Evolutionary conservation across 495 filamentous ascomycete species (phyloP).

Genomic region (Aspergillus olivimuriae): DNA sequence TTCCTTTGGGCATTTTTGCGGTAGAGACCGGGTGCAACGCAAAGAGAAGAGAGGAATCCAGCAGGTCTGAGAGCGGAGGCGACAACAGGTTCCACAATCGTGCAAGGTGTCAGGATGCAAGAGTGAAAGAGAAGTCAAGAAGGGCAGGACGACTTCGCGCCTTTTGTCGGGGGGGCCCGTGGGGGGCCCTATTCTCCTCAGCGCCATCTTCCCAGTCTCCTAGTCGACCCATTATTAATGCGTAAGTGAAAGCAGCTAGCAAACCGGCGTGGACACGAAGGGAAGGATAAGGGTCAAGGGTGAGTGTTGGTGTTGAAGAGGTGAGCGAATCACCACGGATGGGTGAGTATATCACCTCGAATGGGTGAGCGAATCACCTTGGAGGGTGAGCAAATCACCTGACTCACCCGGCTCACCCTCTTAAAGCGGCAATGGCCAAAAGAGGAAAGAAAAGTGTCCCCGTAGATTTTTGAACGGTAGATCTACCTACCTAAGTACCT

Average conservation of each 20-base stretch:
- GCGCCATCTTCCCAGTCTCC: no score
- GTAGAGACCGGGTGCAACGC: no score
- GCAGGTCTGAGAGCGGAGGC: no score
- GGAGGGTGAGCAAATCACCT: slow-evolving; percentile 9
- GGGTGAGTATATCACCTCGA: slow-evolving; percentile 1
- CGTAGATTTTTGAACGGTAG: background rate
- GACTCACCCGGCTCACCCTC: slow-evolving; percentile 11
- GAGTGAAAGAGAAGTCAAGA: slow-evolving; percentile 3
- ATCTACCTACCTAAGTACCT: background rate
- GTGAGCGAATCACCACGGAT: slow-evolving; percentile 5
- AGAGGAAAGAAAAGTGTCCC: background rate
- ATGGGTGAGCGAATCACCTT: slow-evolving; percentile 6
- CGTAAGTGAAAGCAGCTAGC: slow-evolving; percentile 8
- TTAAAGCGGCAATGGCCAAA: slow-evolving; percentile 9
- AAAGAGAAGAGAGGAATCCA: no score
- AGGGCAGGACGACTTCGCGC: background rate
- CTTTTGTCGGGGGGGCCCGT: background rate
- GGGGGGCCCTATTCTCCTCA: slow-evolving; percentile 1
- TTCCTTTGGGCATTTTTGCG: background rate
- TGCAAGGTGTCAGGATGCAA: slow-evolving; percentile 1
- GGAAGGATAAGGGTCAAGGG: slow-evolving; percentile 4
- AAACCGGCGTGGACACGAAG: slow-evolving; percentile 6
- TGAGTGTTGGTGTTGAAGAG: slow-evolving; percentile 8
- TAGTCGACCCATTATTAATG: slow-evolving; percentile 1
- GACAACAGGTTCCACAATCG: slow-evolving; percentile 1